Evolutionary conservation across 495 filamentous ascomycete genomes (phyloP).

Genomic region (Aspergillus cavernicola): DNA sequence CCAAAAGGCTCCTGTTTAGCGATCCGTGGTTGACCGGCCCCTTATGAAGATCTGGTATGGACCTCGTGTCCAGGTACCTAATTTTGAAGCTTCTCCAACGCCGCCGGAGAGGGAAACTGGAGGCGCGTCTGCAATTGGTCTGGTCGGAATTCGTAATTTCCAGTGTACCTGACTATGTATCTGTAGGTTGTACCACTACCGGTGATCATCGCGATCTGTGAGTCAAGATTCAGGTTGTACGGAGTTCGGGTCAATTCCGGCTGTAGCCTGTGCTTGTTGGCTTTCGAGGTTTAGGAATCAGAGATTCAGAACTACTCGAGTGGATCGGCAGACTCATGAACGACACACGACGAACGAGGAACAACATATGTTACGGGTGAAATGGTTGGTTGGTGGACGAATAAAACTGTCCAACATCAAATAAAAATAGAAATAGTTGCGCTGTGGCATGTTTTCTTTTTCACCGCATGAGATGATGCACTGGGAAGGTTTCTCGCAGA

Average conservation of each 20-base stretch:
- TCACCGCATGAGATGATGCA: constrained; percentile 1
- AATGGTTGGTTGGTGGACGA: neutral
- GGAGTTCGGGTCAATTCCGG: neutral
- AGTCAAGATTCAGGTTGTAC: neutral
- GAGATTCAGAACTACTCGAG: too few species aligned
- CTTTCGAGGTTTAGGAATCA: too few species aligned
- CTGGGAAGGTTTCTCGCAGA: neutral
- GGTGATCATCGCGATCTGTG: constrained; percentile 21
- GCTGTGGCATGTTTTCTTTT: constrained; percentile 1
- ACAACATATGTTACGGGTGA: neutral
- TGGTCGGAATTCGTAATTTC: constrained; percentile 2
- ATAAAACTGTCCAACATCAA: neutral
- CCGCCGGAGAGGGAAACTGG: neutral
- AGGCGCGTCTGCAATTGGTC: constrained; percentile 4
- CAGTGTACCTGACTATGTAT: constrained; percentile 3
- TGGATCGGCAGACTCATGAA: too few species aligned
- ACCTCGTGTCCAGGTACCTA: neutral
- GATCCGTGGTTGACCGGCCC: neutral
- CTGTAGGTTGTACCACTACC: constrained; percentile 7
- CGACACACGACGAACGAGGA: too few species aligned
- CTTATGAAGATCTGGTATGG: neutral
- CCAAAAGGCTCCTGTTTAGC: neutral
- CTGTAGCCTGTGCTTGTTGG: too few species aligned
- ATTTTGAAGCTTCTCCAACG: neutral
- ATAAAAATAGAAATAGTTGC: neutral